Conservation (phyloP, 768 basidiomycete species). For the Leucogyrophana mollusca region DNA sequence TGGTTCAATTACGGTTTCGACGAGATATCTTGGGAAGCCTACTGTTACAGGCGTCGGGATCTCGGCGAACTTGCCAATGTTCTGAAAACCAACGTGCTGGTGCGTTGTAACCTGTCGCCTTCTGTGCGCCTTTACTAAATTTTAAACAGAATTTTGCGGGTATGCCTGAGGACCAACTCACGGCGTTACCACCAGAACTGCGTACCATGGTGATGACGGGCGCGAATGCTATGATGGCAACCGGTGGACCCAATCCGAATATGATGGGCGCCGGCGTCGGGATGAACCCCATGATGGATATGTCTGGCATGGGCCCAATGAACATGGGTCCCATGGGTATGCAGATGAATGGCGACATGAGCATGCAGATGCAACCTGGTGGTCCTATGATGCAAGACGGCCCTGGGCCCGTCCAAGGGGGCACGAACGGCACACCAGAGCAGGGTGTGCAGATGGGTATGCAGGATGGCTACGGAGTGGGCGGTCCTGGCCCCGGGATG, state of each 20-base stretch:
- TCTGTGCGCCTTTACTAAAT: constrained; percentile 8
- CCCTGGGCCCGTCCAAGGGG: constrained; percentile 31
- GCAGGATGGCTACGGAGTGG: constrained; percentile 39
- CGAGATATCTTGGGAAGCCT: constrained; percentile 93
- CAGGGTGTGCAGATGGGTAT: constrained; percentile 39
- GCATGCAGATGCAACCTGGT: constrained; percentile 47
- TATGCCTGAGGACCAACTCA: constrained; percentile 79
- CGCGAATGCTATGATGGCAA: constrained; percentile 74
- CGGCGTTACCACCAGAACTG: constrained; percentile 75
- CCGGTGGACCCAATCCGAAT: constrained; percentile 47
- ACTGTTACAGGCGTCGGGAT: constrained; percentile 81
- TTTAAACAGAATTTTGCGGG: constrained; percentile 67
- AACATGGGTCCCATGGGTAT: constrained; percentile 50
- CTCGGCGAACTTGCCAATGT: constrained; percentile 77
- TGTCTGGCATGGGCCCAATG: constrained; percentile 60
- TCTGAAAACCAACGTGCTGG: constrained; percentile 80
- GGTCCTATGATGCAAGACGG: constrained; percentile 57
- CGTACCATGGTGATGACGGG: constrained; percentile 88
- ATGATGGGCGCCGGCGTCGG: constrained; percentile 54
- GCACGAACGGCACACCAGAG: constrained; percentile 35
- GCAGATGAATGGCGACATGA: constrained; percentile 69
- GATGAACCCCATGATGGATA: constrained; percentile 79
- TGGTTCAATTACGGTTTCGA: constrained; percentile 99
- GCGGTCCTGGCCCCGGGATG: constrained; percentile 50
- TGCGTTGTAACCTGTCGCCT: constrained; percentile 36